Base-by-base conservation (phyloP, 768 basidiomycete species). In the Boletus pseudopeckii region DNA sequence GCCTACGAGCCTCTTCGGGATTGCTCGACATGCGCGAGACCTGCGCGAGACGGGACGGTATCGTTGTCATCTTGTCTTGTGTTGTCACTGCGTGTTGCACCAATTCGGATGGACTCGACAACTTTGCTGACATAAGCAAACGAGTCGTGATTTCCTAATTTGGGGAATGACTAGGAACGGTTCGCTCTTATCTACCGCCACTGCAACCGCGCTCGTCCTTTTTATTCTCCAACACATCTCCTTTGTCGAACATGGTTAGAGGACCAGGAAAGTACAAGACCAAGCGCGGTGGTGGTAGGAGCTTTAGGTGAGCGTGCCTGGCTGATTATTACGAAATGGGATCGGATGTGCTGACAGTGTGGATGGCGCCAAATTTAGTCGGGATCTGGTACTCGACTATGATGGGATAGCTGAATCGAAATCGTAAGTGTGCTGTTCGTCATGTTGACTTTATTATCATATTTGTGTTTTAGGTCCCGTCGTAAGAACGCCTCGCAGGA, bases 221-320 rank as follows among this genome's bases (percentile, higher is more conserved):
- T 11, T 44, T 37, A 42, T 37, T 32, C 18, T 42, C 26, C 14
- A 36, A 26, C 36, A 39, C 45, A 33, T 34, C 18, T 24, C 28
- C 24, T 28, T 49, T 46, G 45, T 44, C 33, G 8, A 59, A 45
- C 50, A 72, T 73, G 72, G 71, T 63, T 40, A 67, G 72, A 71
- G 67, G 64, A 18, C 2, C 64, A 60, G 72, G 70, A 53, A 90
- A 87, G 72, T 91, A 81, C 75, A 93, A 93, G 79, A 77, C 83
- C 60, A 89, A 86, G 66, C 89, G 92, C 48, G 92, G 92, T 60
- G 92, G 92, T 36, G 92, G 92, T 48, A 82, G 92, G 56, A 85
- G 75, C 67, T 95, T 94, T 71, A 90, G 90, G 83, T 87, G 64
- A 47, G 67, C 50, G 13, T 30, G 24, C 24, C 49, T 28, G 44